Evolutionary conservation across 495 filamentous ascomycete genomes (phyloP).

Genomic region (Penicillium taxi): DNA sequence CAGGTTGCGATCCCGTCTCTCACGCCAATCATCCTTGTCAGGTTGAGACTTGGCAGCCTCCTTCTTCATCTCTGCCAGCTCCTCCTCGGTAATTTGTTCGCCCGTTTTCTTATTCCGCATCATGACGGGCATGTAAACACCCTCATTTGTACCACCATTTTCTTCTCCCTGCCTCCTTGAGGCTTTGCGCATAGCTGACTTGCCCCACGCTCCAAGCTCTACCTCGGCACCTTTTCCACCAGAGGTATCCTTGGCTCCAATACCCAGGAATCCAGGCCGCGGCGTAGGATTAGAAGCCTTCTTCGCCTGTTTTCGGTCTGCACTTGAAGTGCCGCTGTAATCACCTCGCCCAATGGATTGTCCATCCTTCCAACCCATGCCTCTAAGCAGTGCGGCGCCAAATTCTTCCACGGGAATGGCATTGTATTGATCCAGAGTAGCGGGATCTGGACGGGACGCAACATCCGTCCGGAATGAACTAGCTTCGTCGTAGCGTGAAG

Average conservation of each 20-base stretch:
- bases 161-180: slow-evolving; percentile 41
- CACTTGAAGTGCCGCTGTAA: slow-evolving; percentile 24
- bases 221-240: slow-evolving; percentile 60
- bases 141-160: slow-evolving; percentile 31
- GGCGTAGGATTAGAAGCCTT: slow-evolving; percentile 46
- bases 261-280: slow-evolving; percentile 72
- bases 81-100: slow-evolving; percentile 56
- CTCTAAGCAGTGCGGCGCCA: slow-evolving; percentile 74
- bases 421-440: slow-evolving; percentile 76
- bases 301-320: slow-evolving; percentile 22
- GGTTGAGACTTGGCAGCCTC: slow-evolving; percentile 30
- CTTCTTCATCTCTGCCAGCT: slow-evolving; percentile 45
- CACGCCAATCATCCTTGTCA: slow-evolving; percentile 40
- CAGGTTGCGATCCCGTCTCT: slow-evolving; percentile 42
- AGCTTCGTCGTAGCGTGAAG: slow-evolving; percentile 47
- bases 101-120: slow-evolving; percentile 60
- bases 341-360: slow-evolving; percentile 56
- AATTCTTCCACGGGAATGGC: slow-evolving; percentile 90
- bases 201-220: slow-evolving; percentile 70
- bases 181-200: slow-evolving; percentile 52
- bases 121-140: slow-evolving; percentile 58
- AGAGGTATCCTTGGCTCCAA: slow-evolving; percentile 61
- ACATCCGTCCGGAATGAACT: slow-evolving; percentile 62
- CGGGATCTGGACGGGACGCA: slow-evolving; percentile 61
- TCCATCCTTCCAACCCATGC: slow-evolving; percentile 93